Percentiles rank a stretch among this genome's conserved stretches.
Conservation (phyloP, 192 early-diverging fungal species). For the Backusella tuberculispora region DNA sequence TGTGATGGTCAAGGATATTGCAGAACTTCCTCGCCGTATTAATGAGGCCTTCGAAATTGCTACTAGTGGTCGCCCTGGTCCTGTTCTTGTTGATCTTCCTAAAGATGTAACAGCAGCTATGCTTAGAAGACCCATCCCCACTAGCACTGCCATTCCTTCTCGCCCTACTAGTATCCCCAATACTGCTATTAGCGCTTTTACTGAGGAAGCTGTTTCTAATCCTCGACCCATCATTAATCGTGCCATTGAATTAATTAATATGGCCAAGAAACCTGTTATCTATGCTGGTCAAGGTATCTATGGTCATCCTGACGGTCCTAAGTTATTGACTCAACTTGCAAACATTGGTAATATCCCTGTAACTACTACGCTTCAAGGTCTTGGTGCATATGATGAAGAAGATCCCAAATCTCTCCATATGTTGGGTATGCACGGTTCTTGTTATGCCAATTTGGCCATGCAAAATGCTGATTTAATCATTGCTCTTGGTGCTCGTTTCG, state of each 20-base stretch:
- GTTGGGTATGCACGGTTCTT: slow-evolving; percentile 99
- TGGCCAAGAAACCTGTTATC: slow-evolving; percentile 89
- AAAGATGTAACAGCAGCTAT: slow-evolving; percentile 96
- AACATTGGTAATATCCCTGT: slow-evolving; percentile 93
- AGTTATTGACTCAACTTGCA: slow-evolving; percentile 81
- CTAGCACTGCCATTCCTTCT: slow-evolving; percentile 70
- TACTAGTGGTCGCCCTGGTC: slow-evolving; percentile 92
- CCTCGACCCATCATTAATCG: slow-evolving; percentile 62
- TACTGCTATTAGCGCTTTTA: slow-evolving; percentile 54
- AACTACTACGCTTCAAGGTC: slow-evolving; percentile 92
- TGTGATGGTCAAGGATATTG: slow-evolving; percentile 96
- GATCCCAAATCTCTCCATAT: slow-evolving; percentile 93
- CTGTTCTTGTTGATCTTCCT: slow-evolving; percentile 96
- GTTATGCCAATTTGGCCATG: slow-evolving; percentile 98
- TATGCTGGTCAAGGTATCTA: slow-evolving; percentile 96
- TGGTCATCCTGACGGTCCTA: slow-evolving; percentile 79
- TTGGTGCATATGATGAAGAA: slow-evolving; percentile 93
- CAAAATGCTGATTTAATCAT: slow-evolving; percentile 95
- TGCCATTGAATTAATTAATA: slow-evolving; percentile 85
- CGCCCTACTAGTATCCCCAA: slow-evolving; percentile 61
- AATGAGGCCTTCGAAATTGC: slow-evolving; percentile 99
- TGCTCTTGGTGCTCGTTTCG: slow-evolving; percentile 96
- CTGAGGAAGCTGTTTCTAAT: slow-evolving; percentile 44
- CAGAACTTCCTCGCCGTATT: slow-evolving; percentile 95
- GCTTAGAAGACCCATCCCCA: slow-evolving; percentile 82